A percentile compares a stretch with the other conserved stretches of the same genome.
Conservation (phyloP, 805 yeast genomes). For the Candida endomychidarum region DNA sequence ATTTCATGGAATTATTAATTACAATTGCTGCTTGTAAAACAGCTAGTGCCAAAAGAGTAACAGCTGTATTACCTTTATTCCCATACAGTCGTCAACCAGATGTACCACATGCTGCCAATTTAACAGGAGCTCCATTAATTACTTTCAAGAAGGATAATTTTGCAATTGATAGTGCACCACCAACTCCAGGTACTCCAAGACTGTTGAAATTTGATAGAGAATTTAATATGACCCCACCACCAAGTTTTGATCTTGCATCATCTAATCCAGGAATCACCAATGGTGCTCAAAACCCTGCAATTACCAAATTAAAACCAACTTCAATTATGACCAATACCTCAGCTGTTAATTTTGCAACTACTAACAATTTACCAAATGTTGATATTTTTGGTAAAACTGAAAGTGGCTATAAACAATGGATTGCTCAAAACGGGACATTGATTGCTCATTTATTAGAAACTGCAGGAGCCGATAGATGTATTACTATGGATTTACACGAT, state of each 20-base stretch:
- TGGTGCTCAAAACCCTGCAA: conserved; percentile 1
- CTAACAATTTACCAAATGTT: conserved; percentile 25
- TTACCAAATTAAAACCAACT: conserved; percentile 17
- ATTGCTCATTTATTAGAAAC: conserved; percentile 83
- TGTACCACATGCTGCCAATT: conserved; percentile 66
- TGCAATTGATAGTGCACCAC: conserved; percentile 53
- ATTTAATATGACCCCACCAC: conserved; percentile 15
- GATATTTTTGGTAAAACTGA: conserved; percentile 44
- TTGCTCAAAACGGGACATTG: conserved; percentile 91
- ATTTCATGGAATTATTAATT: conserved; percentile 76
- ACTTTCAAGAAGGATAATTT: conserved; percentile 36
- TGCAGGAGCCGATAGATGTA: conserved; percentile 95
- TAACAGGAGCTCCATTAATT: conserved; percentile 67
- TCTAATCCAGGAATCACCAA: conserved; percentile 1
- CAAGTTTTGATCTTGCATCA: conserved; percentile 8
- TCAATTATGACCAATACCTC: conserved; percentile 34
- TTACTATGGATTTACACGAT: conserved; percentile 97
- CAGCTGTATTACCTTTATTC: conserved; percentile 89
- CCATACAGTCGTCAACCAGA: conserved; percentile 97
- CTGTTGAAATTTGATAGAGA: conserved; percentile 28
- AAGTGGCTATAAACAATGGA: conserved; percentile 88
- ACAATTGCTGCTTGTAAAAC: conserved; percentile 91
- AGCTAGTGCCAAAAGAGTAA: conserved; percentile 84
- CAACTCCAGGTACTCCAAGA: conserved; percentile 39
- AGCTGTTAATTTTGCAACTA: conserved; percentile 22